Conservation (phyloP, 2,329 filamentous ascomycete genomes). For the Colletotrichum karsti region DNA sequence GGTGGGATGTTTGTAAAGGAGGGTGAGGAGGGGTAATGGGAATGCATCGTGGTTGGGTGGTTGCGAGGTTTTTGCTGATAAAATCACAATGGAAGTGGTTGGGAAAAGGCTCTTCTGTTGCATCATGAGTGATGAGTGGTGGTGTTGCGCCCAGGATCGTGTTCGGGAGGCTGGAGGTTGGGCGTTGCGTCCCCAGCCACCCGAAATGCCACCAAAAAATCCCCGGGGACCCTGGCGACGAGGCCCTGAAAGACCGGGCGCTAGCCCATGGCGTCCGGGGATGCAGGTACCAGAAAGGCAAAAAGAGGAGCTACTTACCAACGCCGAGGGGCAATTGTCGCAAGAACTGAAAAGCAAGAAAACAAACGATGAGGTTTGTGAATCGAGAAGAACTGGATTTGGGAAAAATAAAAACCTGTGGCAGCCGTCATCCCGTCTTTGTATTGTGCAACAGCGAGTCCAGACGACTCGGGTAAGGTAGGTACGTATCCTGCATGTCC, state of each 20-base stretch:
- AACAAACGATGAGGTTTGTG: background rate
- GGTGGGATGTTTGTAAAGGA: constrained; percentile 10
- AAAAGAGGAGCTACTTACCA: background rate
- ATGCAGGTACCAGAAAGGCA: constrained; percentile 22
- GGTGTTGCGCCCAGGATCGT: background rate
- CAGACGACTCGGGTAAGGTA: background rate
- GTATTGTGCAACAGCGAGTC: background rate
- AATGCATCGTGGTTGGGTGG: constrained; percentile 12
- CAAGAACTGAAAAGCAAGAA: background rate
- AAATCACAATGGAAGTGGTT: constrained; percentile 24
- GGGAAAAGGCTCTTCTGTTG: background rate
- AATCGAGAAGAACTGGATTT: background rate
- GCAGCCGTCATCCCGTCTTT: constrained; percentile 12
- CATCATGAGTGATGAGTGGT: background rate
- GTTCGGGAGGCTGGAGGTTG: constrained; percentile 10
- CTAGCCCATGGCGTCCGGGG: constrained; percentile 20
- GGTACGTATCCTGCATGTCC: constrained; percentile 23
- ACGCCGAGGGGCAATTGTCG: background rate
- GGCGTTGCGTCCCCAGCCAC: constrained; percentile 26
- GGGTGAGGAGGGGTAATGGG: background rate
- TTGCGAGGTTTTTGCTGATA: constrained; percentile 20
- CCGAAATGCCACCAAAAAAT: background rate
- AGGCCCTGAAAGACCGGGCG: background rate
- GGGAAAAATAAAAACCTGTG: background rate
- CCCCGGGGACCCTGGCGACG: background rate